These are phyloP conservation scores for Mucor ambiguus DNA, from an alignment of 371 early-diverging fungal species.

Conservation along the genomic window DNA sequence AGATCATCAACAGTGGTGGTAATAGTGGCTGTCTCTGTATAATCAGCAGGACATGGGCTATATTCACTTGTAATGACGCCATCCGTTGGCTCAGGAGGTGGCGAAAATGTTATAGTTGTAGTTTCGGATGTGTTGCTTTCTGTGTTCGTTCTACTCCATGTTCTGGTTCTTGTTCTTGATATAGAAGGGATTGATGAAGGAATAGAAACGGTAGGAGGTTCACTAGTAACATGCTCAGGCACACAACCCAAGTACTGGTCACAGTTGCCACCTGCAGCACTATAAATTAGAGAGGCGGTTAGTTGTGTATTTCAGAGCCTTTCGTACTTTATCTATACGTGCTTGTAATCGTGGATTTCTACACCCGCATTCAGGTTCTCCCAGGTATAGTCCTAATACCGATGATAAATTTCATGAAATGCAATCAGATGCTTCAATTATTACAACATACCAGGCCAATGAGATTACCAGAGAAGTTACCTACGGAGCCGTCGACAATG, in stretches of 20 bases:
- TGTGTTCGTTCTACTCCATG: not conserved
- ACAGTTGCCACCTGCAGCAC: not conserved
- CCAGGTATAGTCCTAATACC: conserved; percentile 3
- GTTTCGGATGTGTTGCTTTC: not conserved
- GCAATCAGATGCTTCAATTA: no score
- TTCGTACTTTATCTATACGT: no score
- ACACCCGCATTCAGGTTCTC: not conserved
- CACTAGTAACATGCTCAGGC: not conserved
- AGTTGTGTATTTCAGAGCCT: no score
- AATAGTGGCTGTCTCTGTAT: not conserved
- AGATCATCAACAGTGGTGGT: not conserved
- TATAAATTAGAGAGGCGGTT: no score
- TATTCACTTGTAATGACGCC: no score
- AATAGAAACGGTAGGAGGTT: not conserved
- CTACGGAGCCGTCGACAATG: conserved; percentile 11
- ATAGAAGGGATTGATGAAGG: not conserved
- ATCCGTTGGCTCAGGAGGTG: not conserved
- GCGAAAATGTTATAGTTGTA: not conserved
- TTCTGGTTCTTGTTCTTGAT: not conserved
- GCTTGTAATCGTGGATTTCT: not conserved
- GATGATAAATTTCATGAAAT: not conserved
- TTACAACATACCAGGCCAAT: not conserved
- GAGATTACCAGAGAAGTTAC: conserved; percentile 6
- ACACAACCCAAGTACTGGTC: not conserved
- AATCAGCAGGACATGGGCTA: not conserved